Evolutionary conservation across 2,329 filamentous ascomycete species (phyloP).

Genomic region (Paracoccidioides brasiliensis): DNA sequence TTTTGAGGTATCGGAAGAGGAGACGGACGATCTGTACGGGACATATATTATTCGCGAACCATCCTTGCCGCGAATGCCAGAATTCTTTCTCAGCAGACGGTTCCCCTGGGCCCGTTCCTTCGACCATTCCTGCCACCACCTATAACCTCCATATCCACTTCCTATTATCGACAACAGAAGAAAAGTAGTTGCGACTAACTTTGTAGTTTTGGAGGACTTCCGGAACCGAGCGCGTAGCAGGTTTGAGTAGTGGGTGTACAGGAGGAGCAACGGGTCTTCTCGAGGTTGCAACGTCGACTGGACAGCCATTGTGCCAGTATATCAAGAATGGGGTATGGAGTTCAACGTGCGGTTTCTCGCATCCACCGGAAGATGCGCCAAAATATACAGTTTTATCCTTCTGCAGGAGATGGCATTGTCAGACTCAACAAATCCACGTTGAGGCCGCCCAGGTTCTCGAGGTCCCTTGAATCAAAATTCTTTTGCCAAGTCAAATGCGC

Average conservation of each 20-base stretch:
- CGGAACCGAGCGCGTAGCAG: constrained; percentile 41
- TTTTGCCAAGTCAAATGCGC: not conserved
- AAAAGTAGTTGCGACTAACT: constrained; percentile 61
- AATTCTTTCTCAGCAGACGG: constrained; percentile 77
- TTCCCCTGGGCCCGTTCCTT: constrained; percentile 72
- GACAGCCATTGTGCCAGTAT: constrained; percentile 52
- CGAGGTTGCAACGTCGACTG: constrained; percentile 66
- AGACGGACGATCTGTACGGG: constrained; percentile 51
- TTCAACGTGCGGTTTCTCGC: not conserved
- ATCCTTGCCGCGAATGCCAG: constrained; percentile 85
- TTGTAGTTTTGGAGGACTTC: constrained; percentile 55
- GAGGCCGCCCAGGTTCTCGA: not conserved
- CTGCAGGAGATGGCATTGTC: not conserved
- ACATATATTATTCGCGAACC: constrained; percentile 91
- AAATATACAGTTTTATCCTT: not conserved
- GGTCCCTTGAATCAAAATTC: not conserved
- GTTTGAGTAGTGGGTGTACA: constrained; percentile 40
- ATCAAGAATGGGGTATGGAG: not conserved
- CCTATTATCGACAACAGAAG: constrained; percentile 68
- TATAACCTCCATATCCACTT: constrained; percentile 62
- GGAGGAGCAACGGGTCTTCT: constrained; percentile 53
- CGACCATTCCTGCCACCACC: constrained; percentile 59
- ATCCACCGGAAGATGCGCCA: not conserved
- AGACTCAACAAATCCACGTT: not conserved
- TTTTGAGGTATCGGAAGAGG: constrained; percentile 56